phyloP scores from a whole-genome alignment of 2,329 filamentous ascomycete species.

The Fusarium sp. region DNA sequence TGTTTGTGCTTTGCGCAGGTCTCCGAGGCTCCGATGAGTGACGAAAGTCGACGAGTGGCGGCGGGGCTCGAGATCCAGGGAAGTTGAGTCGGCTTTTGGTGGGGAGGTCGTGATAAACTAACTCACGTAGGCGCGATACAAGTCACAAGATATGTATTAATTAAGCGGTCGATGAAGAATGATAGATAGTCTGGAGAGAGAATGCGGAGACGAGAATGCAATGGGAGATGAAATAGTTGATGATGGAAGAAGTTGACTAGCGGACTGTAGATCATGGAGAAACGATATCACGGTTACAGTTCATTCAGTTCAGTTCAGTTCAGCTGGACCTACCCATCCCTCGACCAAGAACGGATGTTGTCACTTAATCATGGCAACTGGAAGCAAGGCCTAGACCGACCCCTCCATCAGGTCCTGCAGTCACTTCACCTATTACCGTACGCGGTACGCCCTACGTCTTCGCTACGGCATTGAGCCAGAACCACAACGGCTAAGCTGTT shows the following conservation, averaged over 20 bases:
- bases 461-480: constrained; percentile 15
- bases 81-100: constrained; percentile 25
- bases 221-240: background rate
- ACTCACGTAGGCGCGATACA: background rate
- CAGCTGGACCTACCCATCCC: constrained; percentile 1
- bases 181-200: background rate
- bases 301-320: background rate
- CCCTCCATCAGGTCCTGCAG: background rate
- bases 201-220: background rate
- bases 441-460: background rate
- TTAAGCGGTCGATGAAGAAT: background rate
- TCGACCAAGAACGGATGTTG: constrained; percentile 10
- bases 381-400: constrained; percentile 7
- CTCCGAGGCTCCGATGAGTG: constrained; percentile 27
- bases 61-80: constrained; percentile 36
- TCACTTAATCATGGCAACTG: constrained; percentile 20
- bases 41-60: constrained; percentile 36
- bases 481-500: constrained; percentile 21
- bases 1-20: constrained; percentile 21
- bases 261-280: background rate
- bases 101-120: constrained; percentile 27
- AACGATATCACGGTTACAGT: constrained; percentile 3
- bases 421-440: background rate
- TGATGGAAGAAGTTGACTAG: background rate
- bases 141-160: constrained; percentile 6